Base-by-base conservation (phyloP, 805 yeast genomes). In the Priceomyces melissophilus region DNA sequence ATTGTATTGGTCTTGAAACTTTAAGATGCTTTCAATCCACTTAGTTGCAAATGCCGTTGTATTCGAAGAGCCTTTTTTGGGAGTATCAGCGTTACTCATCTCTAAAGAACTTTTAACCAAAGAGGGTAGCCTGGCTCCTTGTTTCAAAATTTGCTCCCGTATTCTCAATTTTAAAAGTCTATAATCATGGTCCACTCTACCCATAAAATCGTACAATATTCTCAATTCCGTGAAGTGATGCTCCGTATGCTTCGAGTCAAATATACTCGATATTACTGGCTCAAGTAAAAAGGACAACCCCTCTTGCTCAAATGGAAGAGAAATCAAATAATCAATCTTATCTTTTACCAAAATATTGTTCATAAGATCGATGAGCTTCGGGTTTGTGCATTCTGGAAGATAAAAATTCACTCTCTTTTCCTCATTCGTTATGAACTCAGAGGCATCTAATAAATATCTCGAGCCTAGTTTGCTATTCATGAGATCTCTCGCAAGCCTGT, bases 21-120 rank as follows among this genome's bases (percentile, higher is more conserved):
- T 59, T 9, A 86, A 56, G 3, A 86, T 71, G 23, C 74, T 67
- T 33, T 76, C 76, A 8, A 86, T 74, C 91, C 95, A 89, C 39
- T 70, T 68, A 2, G 78, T 69, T 0, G 95, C 93, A 49, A 74
- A 76, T 38, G 68, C 63, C 7, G 81, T 60, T 43, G 73, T 62
- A 39, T 44, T 54, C 13, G 55, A 42, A 31, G 50, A 40, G 41
- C 46, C 38, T 39, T 48, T 48, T 35, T 51, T 50, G 11, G 35
- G 28, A 12, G 41, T 8, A 27, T 38, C 39, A n/a, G 36, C 42
- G 10, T 35, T 39, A 15, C 35, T 29, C 5, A 30, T 12, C 9
- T 31, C 17, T 8, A 52, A 35, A 10, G 33, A 16, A 26, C 48
- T 47, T 30, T 46, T 52, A n/a, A 65, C 58, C n/a, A 53, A 48